These are phyloP conservation scores for Plasmodium knowlesi DNA, from an alignment of 169 alveolate genomes.

Conservation along the genomic window DNA sequence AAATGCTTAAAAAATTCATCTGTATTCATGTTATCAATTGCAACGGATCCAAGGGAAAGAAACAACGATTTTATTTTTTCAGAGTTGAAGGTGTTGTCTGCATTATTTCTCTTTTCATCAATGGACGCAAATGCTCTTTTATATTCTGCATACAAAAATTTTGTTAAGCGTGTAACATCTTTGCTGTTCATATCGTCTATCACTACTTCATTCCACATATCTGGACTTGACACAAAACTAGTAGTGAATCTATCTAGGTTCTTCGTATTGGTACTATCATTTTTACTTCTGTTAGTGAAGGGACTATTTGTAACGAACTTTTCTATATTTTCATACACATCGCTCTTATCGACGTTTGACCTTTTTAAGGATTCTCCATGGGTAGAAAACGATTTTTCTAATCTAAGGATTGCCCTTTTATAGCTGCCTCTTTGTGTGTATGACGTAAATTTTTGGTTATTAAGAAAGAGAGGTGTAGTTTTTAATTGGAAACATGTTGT, in stretches of 20 bases:
- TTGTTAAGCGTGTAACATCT: slow-evolving; percentile 40
- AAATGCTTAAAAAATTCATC: slow-evolving; percentile 45
- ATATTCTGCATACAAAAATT: slow-evolving; percentile 38
- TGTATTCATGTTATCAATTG: slow-evolving; percentile 28
- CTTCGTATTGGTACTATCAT: background rate
- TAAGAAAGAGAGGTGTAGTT: slow-evolving; percentile 18
- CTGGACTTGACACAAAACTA: slow-evolving; percentile 20
- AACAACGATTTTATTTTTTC: slow-evolving; percentile 60
- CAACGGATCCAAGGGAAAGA: slow-evolving; percentile 28
- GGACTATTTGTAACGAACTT: slow-evolving; percentile 2
- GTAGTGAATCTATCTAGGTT: slow-evolving; percentile 7
- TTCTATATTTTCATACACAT: slow-evolving; percentile 51
- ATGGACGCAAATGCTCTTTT: slow-evolving; percentile 33
- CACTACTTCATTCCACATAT: slow-evolving; percentile 46
- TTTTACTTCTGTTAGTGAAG: slow-evolving; percentile 15
- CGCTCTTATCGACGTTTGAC: slow-evolving; percentile 26
- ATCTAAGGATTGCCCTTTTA: slow-evolving; percentile 15
- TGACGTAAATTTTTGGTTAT: slow-evolving; percentile 13
- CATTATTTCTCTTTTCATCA: slow-evolving; percentile 33
- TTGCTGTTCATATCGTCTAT: slow-evolving; percentile 38
- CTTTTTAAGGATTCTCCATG: background rate
- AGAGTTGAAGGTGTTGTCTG: slow-evolving; percentile 11
- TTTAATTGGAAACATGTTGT: slow-evolving; percentile 61
- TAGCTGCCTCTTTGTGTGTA: background rate
- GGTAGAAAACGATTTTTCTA: slow-evolving; percentile 24